These are phyloP conservation scores for Cyberlindnera suaveolens DNA, from an alignment of 805 yeast species.

Conservation along the genomic window DNA sequence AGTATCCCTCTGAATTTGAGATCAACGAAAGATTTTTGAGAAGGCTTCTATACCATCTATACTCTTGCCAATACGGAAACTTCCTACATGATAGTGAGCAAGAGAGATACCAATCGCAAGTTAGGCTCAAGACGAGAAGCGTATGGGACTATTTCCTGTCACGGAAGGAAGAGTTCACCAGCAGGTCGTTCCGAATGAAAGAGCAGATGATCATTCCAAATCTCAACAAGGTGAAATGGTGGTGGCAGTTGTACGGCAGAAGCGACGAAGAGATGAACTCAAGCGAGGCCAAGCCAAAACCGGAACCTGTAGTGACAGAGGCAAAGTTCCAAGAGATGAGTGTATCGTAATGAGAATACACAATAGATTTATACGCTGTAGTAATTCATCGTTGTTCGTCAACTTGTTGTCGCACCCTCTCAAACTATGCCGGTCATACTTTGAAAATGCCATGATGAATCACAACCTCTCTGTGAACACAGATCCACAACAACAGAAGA, in stretches of 20 bases:
- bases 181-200: constrained; percentile 33
- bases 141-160: constrained; percentile 94
- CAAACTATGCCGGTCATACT: too few relatives aligned
- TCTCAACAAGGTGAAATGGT: constrained; percentile 65
- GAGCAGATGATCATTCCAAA: constrained; percentile 49
- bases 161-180: constrained; percentile 62
- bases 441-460: too few relatives aligned
- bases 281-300: not conserved
- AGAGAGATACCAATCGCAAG: constrained; percentile 40
- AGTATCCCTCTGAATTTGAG: constrained; percentile 70
- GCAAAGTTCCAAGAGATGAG: constrained; percentile 14
- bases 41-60: constrained; percentile 77
- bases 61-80: constrained; percentile 93
- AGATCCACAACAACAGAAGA: too few relatives aligned
- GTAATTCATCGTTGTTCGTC: too few relatives aligned
- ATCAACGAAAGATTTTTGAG: constrained; percentile 85
- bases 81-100: constrained; percentile 72
- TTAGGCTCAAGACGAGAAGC: constrained; percentile 53
- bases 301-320: not conserved
- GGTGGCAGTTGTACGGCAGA: constrained; percentile 82
- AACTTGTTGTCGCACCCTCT: too few relatives aligned
- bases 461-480: too few relatives aligned
- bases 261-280: constrained; percentile 61
- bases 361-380: too few relatives aligned
- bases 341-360: constrained; percentile 2